Conservation (phyloP, 1,284 basidiomycete species). For the Ustilago trichophora region DNA sequence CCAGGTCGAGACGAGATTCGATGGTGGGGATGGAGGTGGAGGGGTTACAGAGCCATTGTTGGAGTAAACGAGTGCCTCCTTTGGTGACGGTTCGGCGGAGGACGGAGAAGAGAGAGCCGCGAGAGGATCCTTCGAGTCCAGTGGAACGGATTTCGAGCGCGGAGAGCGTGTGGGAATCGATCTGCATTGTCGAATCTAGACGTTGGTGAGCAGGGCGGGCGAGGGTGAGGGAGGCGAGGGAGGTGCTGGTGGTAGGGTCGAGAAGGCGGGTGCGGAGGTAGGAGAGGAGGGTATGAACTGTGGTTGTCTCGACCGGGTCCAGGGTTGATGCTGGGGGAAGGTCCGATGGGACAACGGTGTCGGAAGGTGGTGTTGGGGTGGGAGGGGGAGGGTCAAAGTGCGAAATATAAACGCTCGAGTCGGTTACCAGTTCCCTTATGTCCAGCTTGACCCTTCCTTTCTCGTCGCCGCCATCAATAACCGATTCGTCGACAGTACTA, state of each 20-base stretch:
- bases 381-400: conserved; percentile 13
- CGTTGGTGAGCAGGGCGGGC: conserved; percentile 10
- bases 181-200: conserved; percentile 49
- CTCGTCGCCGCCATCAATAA: neutral
- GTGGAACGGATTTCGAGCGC: conserved; percentile 59
- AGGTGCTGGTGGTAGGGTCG: conserved; percentile 24
- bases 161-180: conserved; percentile 62
- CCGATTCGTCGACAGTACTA: neutral
- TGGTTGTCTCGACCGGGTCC: conserved; percentile 31
- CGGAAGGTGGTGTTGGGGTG: neutral
- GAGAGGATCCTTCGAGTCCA: conserved; percentile 41
- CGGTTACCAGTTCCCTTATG: conserved; percentile 23
- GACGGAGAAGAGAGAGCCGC: conserved; percentile 56
- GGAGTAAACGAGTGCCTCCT: conserved; percentile 58
- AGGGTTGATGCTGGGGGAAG: neutral
- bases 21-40: conserved; percentile 52
- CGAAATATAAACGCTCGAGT: conserved; percentile 35
- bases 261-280: conserved; percentile 61
- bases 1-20: conserved; percentile 47
- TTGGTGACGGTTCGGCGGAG: conserved; percentile 61
- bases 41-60: conserved; percentile 59
- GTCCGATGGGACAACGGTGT: neutral
- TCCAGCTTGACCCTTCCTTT: conserved; percentile 2
- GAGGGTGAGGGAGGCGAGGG: conserved; percentile 14
- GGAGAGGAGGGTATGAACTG: conserved; percentile 47